phyloP scores from a whole-genome alignment of 768 basidiomycete species.

The Austroboletus festivus region DNA sequence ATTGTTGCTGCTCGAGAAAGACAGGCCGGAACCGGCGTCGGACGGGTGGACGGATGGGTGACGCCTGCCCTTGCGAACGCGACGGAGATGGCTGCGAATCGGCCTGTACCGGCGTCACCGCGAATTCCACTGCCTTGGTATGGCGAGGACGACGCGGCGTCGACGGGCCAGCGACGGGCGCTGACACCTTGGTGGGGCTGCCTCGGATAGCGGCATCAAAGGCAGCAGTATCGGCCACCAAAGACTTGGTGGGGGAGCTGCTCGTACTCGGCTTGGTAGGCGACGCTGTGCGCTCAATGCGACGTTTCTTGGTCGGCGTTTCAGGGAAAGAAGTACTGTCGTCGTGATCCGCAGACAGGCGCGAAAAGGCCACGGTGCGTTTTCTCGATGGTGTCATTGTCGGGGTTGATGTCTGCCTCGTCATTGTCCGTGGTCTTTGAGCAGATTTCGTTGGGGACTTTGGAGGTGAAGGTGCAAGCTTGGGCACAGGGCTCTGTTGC shows the following conservation, averaged over 20 bases:
- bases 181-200: not conserved
- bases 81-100: constrained; percentile 25
- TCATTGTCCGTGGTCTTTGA: constrained; percentile 11
- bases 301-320: constrained; percentile 44
- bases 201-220: constrained; percentile 20
- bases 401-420: not conserved
- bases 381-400: constrained; percentile 31
- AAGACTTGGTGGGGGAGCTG: constrained; percentile 9
- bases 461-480: constrained; percentile 7
- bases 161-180: constrained; percentile 17
- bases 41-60: constrained; percentile 11
- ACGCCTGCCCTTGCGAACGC: constrained; percentile 11
- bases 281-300: constrained; percentile 18
- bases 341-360: constrained; percentile 18
- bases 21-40: constrained; percentile 46
- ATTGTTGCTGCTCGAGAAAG: constrained; percentile 49
- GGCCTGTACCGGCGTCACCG: constrained; percentile 9
- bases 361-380: constrained; percentile 23
- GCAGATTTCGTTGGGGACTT: constrained; percentile 22
- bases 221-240: constrained; percentile 4
- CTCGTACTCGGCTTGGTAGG: constrained; percentile 13
- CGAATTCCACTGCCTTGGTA: constrained; percentile 3
- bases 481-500: not conserved
- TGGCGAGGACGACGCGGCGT: constrained; percentile 22
- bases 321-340: constrained; percentile 32